Evolutionary conservation across 345 rosid genomes (phyloP), one percentile per base, ranked within the genome.

Genomic region (Cochlearia excelsa): DNA sequence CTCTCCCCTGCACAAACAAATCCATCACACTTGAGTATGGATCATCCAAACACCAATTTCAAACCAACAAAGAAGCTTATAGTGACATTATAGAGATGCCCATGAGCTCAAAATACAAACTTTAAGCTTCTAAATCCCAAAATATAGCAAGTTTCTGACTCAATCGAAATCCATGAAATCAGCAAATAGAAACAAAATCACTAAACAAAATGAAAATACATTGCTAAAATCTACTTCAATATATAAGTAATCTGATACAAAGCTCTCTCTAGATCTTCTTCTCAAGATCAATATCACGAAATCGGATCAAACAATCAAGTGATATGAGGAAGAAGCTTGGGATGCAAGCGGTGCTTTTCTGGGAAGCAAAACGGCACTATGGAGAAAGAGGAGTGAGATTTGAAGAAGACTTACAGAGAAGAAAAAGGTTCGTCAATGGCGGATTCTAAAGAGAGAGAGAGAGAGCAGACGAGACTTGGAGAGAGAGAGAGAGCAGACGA

Each of bases 291-390:
- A 11, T 31, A 34, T 26, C 4, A 38, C n/a, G 49, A 46, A 68
- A 50, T 52, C 70, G 39, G 70, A 71, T 71, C 70, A 63, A 47
- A 52, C 55, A 51, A 57, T 70, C 56, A 28, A 63, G 34, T 46
- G 4, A 49, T 35, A 35, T 41, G 41, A 61, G 8, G 58, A 49
- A 42, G 59, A 70, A 63, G 42, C 74, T 34, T 55, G 46, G 4
- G 31, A 51, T 30, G 9, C 41, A 28, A 61, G 49, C 9, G 47
- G 56, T 54, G 43, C 29, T 50, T 52, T 43, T 38, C 49, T 7
- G 10, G 9, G 51, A 57, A 66, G 47, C 10, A 26, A 49, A 39
- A 38, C 63, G 23, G n/a, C 31, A 11, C 35, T 38, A 10, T 9
- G 43, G 38, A 61, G 49, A 50, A 51, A 43, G 4, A n/a, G 29